These are phyloP conservation scores for Arthrobotrys conoides DNA, from an alignment of 2,329 filamentous ascomycete genomes.

Conservation along the genomic window DNA sequence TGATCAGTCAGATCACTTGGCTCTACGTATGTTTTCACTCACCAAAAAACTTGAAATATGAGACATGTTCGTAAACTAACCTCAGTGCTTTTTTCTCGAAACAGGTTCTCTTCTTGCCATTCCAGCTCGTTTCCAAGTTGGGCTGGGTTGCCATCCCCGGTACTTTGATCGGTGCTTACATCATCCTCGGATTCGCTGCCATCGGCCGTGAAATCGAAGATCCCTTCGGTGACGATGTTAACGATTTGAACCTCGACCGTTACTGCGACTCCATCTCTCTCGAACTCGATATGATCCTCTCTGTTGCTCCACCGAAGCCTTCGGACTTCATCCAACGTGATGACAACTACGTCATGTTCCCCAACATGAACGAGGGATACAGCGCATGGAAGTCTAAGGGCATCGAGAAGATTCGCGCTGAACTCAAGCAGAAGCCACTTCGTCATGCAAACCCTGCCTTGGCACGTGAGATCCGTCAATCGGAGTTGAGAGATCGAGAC, in stretches of 20 bases:
- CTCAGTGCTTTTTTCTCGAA: not conserved
- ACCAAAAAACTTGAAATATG: not conserved
- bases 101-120: constrained; percentile 74
- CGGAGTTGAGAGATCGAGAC: constrained; percentile 51
- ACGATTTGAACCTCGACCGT: constrained; percentile 81
- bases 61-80: constrained; percentile 4
- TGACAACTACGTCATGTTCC: constrained; percentile 68
- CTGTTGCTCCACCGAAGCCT: constrained; percentile 71
- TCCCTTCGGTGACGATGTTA: constrained; percentile 86
- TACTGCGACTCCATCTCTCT: constrained; percentile 82
- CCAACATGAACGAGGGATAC: constrained; percentile 69
- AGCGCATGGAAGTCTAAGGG: constrained; percentile 70
- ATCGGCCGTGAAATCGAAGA: constrained; percentile 89
- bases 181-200: constrained; percentile 81
- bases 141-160: constrained; percentile 83
- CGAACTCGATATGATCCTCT: constrained; percentile 81
- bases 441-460: constrained; percentile 55
- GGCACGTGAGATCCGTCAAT: constrained; percentile 48
- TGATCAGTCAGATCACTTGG: constrained; percentile 88
- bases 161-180: constrained; percentile 80
- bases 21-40: constrained; percentile 74
- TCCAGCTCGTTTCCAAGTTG: constrained; percentile 79
- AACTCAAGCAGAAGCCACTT: constrained; percentile 58
- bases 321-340: constrained; percentile 71
- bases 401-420: constrained; percentile 68